Conservation (phyloP, 331 rosid species). For the Phaseolus coccineus region DNA sequence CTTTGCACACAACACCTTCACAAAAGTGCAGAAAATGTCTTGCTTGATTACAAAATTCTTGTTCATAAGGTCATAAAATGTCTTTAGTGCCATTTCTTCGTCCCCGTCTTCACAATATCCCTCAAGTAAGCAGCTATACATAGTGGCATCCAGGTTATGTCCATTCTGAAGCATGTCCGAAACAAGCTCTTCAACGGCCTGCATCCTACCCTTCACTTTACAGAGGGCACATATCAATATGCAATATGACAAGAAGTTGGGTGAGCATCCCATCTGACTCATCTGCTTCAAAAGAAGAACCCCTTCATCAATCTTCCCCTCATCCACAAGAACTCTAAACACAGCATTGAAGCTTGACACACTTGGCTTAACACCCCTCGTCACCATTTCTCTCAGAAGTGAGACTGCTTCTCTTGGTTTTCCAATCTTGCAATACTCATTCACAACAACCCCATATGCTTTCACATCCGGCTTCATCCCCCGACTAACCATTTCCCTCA, state of each 20-base stretch:
- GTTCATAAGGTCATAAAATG: constrained; percentile 46
- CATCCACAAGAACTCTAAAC: constrained; percentile 51
- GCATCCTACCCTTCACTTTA: constrained; percentile 51
- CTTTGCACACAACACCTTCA: constrained; percentile 41
- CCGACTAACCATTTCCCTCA: constrained; percentile 50
- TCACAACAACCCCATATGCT: constrained; percentile 54
- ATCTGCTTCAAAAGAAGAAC: constrained; percentile 58
- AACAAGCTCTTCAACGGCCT: constrained; percentile 56
- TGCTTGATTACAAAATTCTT: constrained; percentile 45
- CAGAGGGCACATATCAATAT: constrained; percentile 53
- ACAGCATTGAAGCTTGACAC: constrained; percentile 59
- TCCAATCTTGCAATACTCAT: constrained; percentile 54
- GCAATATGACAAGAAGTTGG: constrained; percentile 59
- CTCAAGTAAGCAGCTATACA: constrained; percentile 51
- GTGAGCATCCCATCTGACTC: constrained; percentile 57
- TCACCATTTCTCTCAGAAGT: constrained; percentile 60
- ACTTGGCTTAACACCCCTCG: constrained; percentile 48
- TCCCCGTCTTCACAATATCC: constrained; percentile 55
- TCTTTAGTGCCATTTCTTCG: constrained; percentile 48
- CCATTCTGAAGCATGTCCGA: constrained; percentile 57
- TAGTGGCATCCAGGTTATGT: constrained; percentile 46
- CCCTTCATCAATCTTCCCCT: constrained; percentile 50
- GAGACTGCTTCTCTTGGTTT: constrained; percentile 53
- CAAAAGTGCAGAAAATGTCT: constrained; percentile 50
- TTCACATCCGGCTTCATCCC: constrained; percentile 54